Evolutionary conservation across 352 stramenopile species (phyloP).

Genomic region (Pythium phragmiticola): DNA sequence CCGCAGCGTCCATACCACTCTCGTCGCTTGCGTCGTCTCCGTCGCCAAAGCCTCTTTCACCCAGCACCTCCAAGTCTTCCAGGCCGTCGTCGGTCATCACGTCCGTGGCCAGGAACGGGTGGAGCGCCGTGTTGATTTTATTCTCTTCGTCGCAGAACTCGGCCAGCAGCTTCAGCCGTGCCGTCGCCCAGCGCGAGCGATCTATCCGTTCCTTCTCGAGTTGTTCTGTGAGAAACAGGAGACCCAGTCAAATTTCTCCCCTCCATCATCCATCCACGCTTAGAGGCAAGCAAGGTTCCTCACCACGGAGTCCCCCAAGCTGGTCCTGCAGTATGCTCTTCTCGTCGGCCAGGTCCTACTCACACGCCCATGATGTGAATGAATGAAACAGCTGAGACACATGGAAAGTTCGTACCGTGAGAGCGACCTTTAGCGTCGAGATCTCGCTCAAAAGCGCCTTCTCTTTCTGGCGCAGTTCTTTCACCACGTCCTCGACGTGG

Average conservation of each 20-base stretch:
- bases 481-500: constrained; percentile 56
- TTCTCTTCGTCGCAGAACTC: constrained; percentile 84
- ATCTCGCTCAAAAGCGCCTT: constrained; percentile 54
- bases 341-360: constrained; percentile 56
- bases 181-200: constrained; percentile 62
- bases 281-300: neutral
- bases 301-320: constrained; percentile 50
- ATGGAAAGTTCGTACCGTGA: constrained; percentile 31
- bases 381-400: neutral
- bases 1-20: constrained; percentile 5
- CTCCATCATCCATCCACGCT: neutral
- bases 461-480: constrained; percentile 50
- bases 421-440: constrained; percentile 46
- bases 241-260: neutral
- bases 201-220: constrained; percentile 62
- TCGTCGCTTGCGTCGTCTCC: constrained; percentile 3
- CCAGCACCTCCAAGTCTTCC: constrained; percentile 2
- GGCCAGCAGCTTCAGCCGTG: constrained; percentile 64
- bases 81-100: constrained; percentile 9
- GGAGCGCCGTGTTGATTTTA: constrained; percentile 43
- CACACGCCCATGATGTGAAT: neutral
- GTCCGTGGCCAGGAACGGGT: constrained; percentile 19
- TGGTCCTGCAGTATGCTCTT: constrained; percentile 52
- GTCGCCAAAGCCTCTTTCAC: constrained; percentile 6
- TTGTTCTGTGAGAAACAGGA: constrained; percentile 42